Evolutionary conservation across 768 basidiomycete genomes (phyloP).

Genomic region (Mycena floridula): DNA sequence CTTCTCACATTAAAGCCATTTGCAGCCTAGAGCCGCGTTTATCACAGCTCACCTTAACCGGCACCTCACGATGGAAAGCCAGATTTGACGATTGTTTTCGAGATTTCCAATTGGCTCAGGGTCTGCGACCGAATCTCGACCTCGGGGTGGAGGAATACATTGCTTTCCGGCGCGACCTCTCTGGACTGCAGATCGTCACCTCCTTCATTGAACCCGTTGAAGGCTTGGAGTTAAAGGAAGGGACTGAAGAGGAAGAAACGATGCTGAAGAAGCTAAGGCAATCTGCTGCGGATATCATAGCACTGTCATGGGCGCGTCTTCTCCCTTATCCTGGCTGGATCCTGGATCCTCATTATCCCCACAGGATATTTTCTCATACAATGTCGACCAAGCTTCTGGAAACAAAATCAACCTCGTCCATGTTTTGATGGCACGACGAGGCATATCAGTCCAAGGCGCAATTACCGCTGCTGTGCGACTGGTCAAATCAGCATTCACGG

Average conservation of each 20-base stretch:
- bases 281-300: conserved; percentile 42
- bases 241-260: conserved; percentile 13
- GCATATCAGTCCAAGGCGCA: conserved; percentile 37
- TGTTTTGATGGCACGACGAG: conserved; percentile 38
- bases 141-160: conserved; percentile 46
- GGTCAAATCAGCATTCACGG: not conserved
- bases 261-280: conserved; percentile 28
- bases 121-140: conserved; percentile 16
- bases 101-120: not conserved
- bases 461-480: not conserved
- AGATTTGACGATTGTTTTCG: not conserved
- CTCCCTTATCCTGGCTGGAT: conserved; percentile 1
- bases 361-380: conserved; percentile 58
- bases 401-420: conserved; percentile 41
- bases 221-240: conserved; percentile 32
- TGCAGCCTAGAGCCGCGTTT: not conserved
- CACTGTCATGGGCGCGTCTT: conserved; percentile 43
- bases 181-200: conserved; percentile 43
- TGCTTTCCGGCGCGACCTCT: conserved; percentile 37
- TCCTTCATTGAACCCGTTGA: conserved; percentile 48
- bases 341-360: conserved; percentile 1
- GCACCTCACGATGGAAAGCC: not conserved
- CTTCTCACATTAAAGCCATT: not conserved
- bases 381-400: conserved; percentile 31
- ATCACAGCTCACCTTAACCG: not conserved